Conservation (phyloP, 2,329 filamentous ascomycete genomes). For the Pseudopithomyces chartarum region DNA sequence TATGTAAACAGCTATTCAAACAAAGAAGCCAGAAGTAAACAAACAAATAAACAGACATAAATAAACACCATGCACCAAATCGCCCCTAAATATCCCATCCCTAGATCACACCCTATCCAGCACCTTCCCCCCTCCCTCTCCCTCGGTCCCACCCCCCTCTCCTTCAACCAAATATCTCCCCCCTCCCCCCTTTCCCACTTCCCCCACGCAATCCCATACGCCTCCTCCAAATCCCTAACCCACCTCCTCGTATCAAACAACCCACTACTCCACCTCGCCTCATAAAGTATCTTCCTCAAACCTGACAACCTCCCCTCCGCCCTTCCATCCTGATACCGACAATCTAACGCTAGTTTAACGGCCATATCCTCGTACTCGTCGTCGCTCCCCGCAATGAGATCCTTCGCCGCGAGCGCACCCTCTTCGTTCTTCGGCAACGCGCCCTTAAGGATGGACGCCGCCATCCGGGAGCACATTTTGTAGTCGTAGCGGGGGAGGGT, state of each 20-base stretch:
- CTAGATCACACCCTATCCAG: no score
- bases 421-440: constrained; percentile 75
- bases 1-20: no score
- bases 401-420: constrained; percentile 70
- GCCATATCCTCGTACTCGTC: constrained; percentile 77
- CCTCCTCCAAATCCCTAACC: constrained; percentile 86
- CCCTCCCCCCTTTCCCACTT: constrained; percentile 84
- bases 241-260: constrained; percentile 91
- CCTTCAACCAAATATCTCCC: constrained; percentile 84
- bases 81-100: no score
- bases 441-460: constrained; percentile 88
- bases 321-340: constrained; percentile 38
- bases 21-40: no score
- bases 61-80: no score
- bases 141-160: no score
- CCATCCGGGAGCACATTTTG: constrained; percentile 99
- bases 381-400: constrained; percentile 79
- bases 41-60: no score
- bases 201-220: constrained; percentile 87
- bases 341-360: constrained; percentile 39
- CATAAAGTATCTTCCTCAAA: constrained; percentile 79
- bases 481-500: constrained; percentile 91
- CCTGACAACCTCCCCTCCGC: constrained; percentile 72
- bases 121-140: no score
- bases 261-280: constrained; percentile 81